phyloP scores from a whole-genome alignment of 2,329 filamentous ascomycete species.

The Claviceps monticola region DNA sequence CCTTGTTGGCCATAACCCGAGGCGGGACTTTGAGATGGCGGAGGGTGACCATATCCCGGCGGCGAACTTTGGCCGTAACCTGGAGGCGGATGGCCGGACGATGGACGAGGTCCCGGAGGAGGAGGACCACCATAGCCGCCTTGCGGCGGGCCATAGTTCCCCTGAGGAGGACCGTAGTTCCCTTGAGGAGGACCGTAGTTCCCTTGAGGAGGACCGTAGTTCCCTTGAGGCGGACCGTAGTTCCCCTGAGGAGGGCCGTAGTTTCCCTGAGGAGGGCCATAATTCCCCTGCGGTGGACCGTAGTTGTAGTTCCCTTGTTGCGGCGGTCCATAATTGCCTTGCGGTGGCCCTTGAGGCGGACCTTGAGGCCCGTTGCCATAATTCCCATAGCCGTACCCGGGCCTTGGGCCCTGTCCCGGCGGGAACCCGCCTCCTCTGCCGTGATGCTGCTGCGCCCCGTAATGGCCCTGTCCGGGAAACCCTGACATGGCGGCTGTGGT shows the following conservation, averaged over 20 bases:
- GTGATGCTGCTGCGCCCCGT: constrained; percentile 20
- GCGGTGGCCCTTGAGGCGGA: constrained; percentile 10
- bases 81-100: constrained; percentile 9
- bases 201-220: no score
- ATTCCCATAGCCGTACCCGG: constrained; percentile 18
- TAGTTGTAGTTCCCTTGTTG: not conserved
- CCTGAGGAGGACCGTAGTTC: constrained; percentile 10
- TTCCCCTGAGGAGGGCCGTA: constrained; percentile 6
- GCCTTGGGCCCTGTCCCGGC: constrained; percentile 11
- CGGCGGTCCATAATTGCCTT: constrained; percentile 9
- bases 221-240: no score
- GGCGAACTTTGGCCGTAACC: constrained; percentile 9
- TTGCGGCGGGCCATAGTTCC: constrained; percentile 12
- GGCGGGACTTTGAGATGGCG: constrained; percentile 27
- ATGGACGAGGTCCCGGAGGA: constrained; percentile 10
- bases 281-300: constrained; percentile 10
- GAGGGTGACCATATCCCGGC: constrained; percentile 10
- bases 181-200: no score
- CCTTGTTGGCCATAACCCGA: constrained; percentile 31
- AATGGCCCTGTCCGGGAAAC: constrained; percentile 27
- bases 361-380: constrained; percentile 14
- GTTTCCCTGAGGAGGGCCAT: constrained; percentile 12
- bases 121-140: constrained; percentile 9
- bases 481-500: constrained; percentile 19
- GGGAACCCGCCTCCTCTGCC: constrained; percentile 14